These are phyloP conservation scores for Metarhizium humberi DNA, from an alignment of 2,329 filamentous ascomycete species.

Conservation along the genomic window DNA sequence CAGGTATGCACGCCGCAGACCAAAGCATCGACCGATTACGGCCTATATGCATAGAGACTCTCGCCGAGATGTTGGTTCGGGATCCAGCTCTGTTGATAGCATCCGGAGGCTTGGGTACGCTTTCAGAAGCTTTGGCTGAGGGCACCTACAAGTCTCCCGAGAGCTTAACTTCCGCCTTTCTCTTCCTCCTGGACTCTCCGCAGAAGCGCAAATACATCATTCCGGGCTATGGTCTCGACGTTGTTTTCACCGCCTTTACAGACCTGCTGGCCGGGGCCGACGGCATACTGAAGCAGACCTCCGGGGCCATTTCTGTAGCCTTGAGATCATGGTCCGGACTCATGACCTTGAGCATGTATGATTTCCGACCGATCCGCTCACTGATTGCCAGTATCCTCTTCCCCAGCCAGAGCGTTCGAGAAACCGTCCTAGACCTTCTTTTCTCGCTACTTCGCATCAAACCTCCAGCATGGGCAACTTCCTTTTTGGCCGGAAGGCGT, in stretches of 20 bases:
- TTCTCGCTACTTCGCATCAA: conserved; percentile 81
- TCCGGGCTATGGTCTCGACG: conserved; percentile 81
- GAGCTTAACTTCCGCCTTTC: conserved; percentile 75
- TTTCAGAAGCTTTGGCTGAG: conserved; percentile 89
- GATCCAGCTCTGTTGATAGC: conserved; percentile 74
- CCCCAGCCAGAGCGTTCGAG: conserved; percentile 47
- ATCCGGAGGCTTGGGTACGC: conserved; percentile 72
- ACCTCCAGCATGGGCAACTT: conserved; percentile 83
- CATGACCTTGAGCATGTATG: conserved; percentile 78
- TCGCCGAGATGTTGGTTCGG: conserved; percentile 83
- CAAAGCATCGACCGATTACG: conserved; percentile 76
- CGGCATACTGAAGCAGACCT: conserved; percentile 67
- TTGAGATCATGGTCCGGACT: conserved; percentile 91
- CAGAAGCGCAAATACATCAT: conserved; percentile 72
- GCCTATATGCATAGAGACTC: conserved; percentile 84
- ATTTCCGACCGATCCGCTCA: conserved; percentile 76
- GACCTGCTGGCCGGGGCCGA: conserved; percentile 61
- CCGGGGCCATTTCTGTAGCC: conserved; percentile 83
- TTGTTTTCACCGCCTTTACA: conserved; percentile 85
- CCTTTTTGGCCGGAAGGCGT: conserved; percentile 83
- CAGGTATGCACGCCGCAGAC: conserved; percentile 57
- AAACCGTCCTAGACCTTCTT: conserved; percentile 79
- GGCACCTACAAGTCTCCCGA: conserved; percentile 89
- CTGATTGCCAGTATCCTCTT: conserved; percentile 57
- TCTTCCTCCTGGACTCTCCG: conserved; percentile 83